Conservation (phyloP, 495 filamentous ascomycete species). For the Aspergillus avenaceus region DNA sequence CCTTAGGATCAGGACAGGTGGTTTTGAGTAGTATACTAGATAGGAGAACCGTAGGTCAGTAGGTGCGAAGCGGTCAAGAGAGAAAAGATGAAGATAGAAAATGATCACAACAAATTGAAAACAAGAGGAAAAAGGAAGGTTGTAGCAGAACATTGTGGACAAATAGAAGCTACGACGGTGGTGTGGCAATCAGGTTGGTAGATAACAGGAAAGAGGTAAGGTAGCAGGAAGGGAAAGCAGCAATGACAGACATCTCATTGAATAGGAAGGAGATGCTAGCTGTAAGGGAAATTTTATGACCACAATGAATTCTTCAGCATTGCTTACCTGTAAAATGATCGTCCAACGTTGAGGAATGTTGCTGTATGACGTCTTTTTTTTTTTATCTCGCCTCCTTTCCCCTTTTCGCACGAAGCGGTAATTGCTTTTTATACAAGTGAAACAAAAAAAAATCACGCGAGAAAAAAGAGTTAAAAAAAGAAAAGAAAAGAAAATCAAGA, state of each 20-base stretch:
- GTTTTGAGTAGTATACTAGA: constrained; percentile 25
- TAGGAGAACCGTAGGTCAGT: constrained; percentile 29
- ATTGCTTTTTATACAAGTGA: constrained; percentile 1
- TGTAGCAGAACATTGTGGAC: constrained; percentile 18
- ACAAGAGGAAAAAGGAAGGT: constrained; percentile 20
- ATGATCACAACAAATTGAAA: constrained; percentile 1
- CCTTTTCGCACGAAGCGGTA: constrained; percentile 3
- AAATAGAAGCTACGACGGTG: constrained; percentile 17
- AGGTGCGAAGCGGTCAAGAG: constrained; percentile 9
- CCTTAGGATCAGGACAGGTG: constrained; percentile 19
- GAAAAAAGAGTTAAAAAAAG: background rate
- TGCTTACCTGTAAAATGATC: constrained; percentile 6
- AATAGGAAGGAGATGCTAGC: background rate
- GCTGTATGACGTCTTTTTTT: constrained; percentile 3
- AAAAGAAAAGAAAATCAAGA: background rate
- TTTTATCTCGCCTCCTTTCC: background rate
- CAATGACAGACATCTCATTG: constrained; percentile 13
- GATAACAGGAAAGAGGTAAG: constrained; percentile 19
- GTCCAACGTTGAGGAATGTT: constrained; percentile 6
- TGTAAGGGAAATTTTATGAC: background rate
- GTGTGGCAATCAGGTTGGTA: background rate
- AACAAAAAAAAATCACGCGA: background rate
- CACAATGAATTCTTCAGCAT: background rate
- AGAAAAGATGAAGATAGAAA: constrained; percentile 6
- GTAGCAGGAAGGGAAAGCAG: constrained; percentile 3